Percentiles rank a stretch among this genome's conserved stretches.
phyloP scores from a whole-genome alignment of 2,329 filamentous ascomycete genomes.

The Fusarium sp. region DNA sequence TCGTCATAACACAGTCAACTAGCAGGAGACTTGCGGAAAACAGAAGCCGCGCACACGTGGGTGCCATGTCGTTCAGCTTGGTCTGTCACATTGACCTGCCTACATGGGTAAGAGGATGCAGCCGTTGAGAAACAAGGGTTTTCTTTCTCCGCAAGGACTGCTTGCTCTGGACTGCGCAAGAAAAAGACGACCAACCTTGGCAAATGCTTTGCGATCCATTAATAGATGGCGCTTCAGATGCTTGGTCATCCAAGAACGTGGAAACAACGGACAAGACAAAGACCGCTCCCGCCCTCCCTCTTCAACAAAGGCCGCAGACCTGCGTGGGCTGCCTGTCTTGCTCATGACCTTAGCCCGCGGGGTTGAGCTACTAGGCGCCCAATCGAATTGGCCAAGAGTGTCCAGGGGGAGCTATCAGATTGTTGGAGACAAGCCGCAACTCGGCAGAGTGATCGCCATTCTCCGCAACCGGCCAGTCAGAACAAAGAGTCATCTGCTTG shows the following conservation, averaged over 20 bases:
- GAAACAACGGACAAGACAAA: constrained; percentile 3
- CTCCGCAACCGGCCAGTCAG: constrained; percentile 38
- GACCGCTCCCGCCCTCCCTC: not conserved
- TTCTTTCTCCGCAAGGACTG: not conserved
- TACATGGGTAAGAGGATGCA: constrained; percentile 12
- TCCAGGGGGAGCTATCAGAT: constrained; percentile 23
- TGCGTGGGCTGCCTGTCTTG: constrained; percentile 12
- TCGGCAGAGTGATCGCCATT: constrained; percentile 24
- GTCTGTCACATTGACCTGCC: constrained; percentile 10
- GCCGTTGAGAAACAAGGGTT: constrained; percentile 6
- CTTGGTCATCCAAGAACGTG: not conserved
- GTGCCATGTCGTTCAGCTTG: constrained; percentile 12
- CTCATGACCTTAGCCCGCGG: constrained; percentile 30
- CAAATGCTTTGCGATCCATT: not conserved
- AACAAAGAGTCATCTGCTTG: constrained; percentile 17
- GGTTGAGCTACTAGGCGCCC: constrained; percentile 12
- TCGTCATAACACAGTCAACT: constrained; percentile 13
- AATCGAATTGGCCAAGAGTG: constrained; percentile 25
- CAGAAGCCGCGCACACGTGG: constrained; percentile 1
- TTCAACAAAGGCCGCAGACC: not conserved
- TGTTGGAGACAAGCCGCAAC: constrained; percentile 14
- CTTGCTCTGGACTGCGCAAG: constrained; percentile 4
- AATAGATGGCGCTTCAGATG: not conserved
- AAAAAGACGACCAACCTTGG: not conserved
- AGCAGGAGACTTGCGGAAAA: not conserved